Evolutionary conservation across 345 rosid species (phyloP).

Genomic region (Lumnitzera littorea): DNA sequence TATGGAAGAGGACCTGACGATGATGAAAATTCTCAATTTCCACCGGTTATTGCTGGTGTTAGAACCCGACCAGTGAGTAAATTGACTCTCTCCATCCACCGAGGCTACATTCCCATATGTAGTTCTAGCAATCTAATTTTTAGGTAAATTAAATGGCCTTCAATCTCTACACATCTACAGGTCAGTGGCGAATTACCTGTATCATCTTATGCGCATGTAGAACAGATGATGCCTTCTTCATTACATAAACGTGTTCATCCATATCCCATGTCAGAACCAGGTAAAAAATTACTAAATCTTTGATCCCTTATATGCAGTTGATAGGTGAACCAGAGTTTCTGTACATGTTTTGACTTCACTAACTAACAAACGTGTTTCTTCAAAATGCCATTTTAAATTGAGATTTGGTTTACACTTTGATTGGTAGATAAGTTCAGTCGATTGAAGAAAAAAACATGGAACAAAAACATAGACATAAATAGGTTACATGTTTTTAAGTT

Average conservation of each 20-base stretch:
- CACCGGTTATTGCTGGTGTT: slow-evolving; percentile 53
- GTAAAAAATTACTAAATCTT: slow-evolving; percentile 17
- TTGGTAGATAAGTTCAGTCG: too few relatives aligned
- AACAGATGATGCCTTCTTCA: slow-evolving; percentile 49
- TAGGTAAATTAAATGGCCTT: not conserved
- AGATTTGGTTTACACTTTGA: too few relatives aligned
- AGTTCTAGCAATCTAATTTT: not conserved
- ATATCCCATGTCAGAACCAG: slow-evolving; percentile 79
- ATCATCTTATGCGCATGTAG: slow-evolving; percentile 54
- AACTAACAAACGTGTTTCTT: too few relatives aligned
- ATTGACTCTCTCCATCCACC: not conserved
- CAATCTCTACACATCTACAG: slow-evolving; percentile 19
- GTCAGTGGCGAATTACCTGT: slow-evolving; percentile 90
- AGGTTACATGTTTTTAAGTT: too few relatives aligned
- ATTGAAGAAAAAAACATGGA: too few relatives aligned
- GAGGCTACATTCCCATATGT: not conserved
- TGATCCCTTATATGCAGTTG: not conserved
- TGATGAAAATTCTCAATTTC: slow-evolving; percentile 67
- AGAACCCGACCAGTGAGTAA: slow-evolving; percentile 65
- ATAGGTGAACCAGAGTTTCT: too few relatives aligned
- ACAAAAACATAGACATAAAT: too few relatives aligned
- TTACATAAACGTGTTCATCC: slow-evolving; percentile 88
- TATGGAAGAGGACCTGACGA: slow-evolving; percentile 93
- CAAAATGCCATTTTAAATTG: too few relatives aligned
- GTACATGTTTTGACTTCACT: too few relatives aligned